These are phyloP conservation scores for Phytophthora foliorum DNA, from an alignment of 352 stramenopile species.

Conservation along the genomic window DNA sequence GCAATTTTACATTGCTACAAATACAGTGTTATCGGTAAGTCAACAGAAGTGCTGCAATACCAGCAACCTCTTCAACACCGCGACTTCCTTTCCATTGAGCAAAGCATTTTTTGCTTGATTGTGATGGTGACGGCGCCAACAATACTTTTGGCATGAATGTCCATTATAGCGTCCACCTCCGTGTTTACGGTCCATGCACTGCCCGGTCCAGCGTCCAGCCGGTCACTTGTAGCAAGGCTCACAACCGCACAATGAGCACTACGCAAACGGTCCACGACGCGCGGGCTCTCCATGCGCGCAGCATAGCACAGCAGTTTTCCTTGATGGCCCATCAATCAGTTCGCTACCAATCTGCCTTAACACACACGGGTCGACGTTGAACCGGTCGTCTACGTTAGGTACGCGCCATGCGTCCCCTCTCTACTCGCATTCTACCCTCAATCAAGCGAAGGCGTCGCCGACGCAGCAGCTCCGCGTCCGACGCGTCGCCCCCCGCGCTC, in stretches of 20 bases:
- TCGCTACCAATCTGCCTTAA: constrained; percentile 1
- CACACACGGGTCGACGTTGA: not conserved
- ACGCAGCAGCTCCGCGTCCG: constrained; percentile 34
- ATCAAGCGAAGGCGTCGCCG: constrained; percentile 33
- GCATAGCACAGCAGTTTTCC: constrained; percentile 14
- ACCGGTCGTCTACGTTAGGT: constrained; percentile 17
- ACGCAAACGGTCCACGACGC: constrained; percentile 27
- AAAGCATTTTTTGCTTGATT: not conserved
- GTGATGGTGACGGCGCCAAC: not conserved
- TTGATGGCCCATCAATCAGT: constrained; percentile 13
- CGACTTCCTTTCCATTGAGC: too few species aligned
- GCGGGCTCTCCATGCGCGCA: constrained; percentile 8
- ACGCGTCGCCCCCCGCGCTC: constrained; percentile 17
- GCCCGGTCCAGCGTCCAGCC: not conserved
- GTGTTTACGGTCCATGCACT: constrained; percentile 1
- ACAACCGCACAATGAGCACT: constrained; percentile 35
- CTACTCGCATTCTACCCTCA: constrained; percentile 33
- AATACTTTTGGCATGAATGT: too few species aligned
- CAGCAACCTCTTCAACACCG: too few species aligned
- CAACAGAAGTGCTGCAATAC: too few species aligned
- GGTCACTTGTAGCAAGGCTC: constrained; percentile 11
- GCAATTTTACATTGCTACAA: too few species aligned
- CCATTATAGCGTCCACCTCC: not conserved
- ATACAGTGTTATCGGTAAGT: not conserved
- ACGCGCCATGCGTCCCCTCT: constrained; percentile 33